These are phyloP conservation scores for Talaromyces islandicus DNA, from an alignment of 2,329 filamentous ascomycete genomes.

Conservation along the genomic window DNA sequence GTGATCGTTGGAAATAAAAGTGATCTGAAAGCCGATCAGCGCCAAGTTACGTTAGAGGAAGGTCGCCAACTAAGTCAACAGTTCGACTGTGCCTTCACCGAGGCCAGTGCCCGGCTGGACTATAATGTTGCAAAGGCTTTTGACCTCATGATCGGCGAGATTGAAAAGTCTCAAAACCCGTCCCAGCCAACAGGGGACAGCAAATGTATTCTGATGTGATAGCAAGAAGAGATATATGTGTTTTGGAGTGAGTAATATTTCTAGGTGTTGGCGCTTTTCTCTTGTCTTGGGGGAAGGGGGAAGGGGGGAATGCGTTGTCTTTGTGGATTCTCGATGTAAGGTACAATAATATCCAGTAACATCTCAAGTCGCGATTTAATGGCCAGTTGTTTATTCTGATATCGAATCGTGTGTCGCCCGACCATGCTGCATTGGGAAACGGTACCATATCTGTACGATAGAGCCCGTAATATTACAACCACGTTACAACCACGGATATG, in stretches of 20 bases:
- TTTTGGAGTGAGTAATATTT: not conserved
- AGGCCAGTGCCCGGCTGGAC: slow-evolving; percentile 89
- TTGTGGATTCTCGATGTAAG: not conserved
- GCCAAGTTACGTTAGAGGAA: slow-evolving; percentile 81
- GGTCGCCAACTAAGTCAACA: slow-evolving; percentile 79
- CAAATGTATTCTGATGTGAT: slow-evolving; percentile 80
- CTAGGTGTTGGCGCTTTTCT: not conserved
- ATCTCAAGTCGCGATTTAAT: not conserved
- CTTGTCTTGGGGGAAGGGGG: not conserved
- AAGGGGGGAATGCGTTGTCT: not conserved
- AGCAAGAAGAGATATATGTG: not conserved
- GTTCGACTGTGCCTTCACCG: slow-evolving; percentile 88
- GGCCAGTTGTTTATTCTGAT: not conserved
- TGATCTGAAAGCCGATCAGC: slow-evolving; percentile 85
- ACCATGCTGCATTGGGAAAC: not conserved
- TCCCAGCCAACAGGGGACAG: slow-evolving; percentile 71
- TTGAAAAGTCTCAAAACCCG: slow-evolving; percentile 90
- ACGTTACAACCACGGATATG: not conserved
- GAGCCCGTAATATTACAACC: not conserved
- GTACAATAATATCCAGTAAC: not conserved
- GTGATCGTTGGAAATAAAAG: slow-evolving; percentile 97
- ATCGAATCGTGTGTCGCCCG: not conserved
- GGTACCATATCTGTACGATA: not conserved
- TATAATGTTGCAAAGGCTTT: slow-evolving; percentile 91
- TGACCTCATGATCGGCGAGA: slow-evolving; percentile 87